Evolutionary conservation across 2,329 filamentous ascomycete species (phyloP).

Genomic region (Fusarium pseudograminearum): DNA sequence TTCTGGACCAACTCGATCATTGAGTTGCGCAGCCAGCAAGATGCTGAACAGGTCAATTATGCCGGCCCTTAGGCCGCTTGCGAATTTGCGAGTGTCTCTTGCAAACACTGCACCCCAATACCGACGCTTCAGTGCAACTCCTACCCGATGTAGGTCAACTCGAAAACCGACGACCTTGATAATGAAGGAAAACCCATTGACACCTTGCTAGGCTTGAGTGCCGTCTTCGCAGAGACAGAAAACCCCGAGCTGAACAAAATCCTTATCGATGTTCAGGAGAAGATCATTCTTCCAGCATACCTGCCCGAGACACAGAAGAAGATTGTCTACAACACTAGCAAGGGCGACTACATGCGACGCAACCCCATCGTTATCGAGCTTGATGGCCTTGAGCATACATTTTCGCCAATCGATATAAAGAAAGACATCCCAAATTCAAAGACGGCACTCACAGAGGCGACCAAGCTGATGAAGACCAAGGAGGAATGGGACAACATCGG

Average conservation of each 20-base stretch:
- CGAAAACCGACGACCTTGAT: background rate
- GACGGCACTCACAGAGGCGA: constrained; percentile 52
- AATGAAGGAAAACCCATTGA: constrained; percentile 26
- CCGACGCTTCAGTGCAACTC: constrained; percentile 50
- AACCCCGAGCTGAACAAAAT: constrained; percentile 65
- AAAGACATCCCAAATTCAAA: constrained; percentile 59
- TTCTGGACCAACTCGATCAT: constrained; percentile 17
- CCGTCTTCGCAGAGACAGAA: constrained; percentile 64
- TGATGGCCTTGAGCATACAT: constrained; percentile 66
- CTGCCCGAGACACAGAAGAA: constrained; percentile 66
- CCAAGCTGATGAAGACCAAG: constrained; percentile 60
- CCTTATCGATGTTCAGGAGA: constrained; percentile 66
- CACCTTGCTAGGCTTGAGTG: constrained; percentile 48
- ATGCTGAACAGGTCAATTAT: constrained; percentile 44
- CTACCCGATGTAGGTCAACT: constrained; percentile 47
- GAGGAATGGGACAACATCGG: constrained; percentile 66
- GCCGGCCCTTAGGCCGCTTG: constrained; percentile 46
- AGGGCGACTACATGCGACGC: constrained; percentile 61
- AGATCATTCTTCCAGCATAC: constrained; percentile 72
- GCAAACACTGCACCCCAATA: constrained; percentile 5
- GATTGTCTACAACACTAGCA: constrained; percentile 62
- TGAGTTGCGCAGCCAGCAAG: constrained; percentile 11
- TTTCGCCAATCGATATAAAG: constrained; percentile 60
- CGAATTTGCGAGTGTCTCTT: constrained; percentile 30
- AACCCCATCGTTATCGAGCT: constrained; percentile 71